Evolutionary conservation across 768 basidiomycete species (phyloP).

Genomic region (Termitomyces sp.): DNA sequence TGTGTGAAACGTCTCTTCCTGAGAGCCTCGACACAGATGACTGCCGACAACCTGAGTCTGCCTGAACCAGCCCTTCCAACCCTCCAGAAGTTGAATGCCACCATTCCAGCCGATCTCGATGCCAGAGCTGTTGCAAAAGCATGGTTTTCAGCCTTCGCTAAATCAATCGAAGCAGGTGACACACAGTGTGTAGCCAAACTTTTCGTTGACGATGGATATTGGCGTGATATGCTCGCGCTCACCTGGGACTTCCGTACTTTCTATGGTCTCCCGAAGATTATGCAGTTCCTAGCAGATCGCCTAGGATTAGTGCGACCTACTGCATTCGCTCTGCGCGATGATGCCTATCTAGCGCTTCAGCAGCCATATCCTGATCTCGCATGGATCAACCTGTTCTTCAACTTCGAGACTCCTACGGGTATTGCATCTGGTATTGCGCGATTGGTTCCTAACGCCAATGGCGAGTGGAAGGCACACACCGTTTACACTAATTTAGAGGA

Average conservation of each 20-base stretch:
- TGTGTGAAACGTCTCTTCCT: background rate
- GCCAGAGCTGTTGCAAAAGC: slow-evolving; percentile 16
- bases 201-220: slow-evolving; percentile 16
- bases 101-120: slow-evolving; percentile 15
- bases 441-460: slow-evolving; percentile 38
- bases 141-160: slow-evolving; percentile 22
- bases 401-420: slow-evolving; percentile 48
- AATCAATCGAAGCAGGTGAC: slow-evolving; percentile 11
- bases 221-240: slow-evolving; percentile 18
- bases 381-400: slow-evolving; percentile 54
- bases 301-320: slow-evolving; percentile 12
- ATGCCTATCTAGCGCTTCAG: slow-evolving; percentile 25
- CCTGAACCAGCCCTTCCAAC: slow-evolving; percentile 20
- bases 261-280: slow-evolving; percentile 11
- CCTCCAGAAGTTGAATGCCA: slow-evolving; percentile 19
- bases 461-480: slow-evolving; percentile 55
- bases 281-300: slow-evolving; percentile 15
- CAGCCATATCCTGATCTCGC: slow-evolving; percentile 44
- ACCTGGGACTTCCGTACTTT: slow-evolving; percentile 23
- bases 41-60: background rate
- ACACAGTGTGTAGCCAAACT: slow-evolving; percentile 11
- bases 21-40: background rate
- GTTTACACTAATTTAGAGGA: slow-evolving; percentile 55
- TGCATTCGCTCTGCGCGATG: slow-evolving; percentile 25
- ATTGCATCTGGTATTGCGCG: slow-evolving; percentile 47